phyloP scores from a whole-genome alignment of 2,329 filamentous ascomycete genomes.

The Metarhizium humberi region DNA sequence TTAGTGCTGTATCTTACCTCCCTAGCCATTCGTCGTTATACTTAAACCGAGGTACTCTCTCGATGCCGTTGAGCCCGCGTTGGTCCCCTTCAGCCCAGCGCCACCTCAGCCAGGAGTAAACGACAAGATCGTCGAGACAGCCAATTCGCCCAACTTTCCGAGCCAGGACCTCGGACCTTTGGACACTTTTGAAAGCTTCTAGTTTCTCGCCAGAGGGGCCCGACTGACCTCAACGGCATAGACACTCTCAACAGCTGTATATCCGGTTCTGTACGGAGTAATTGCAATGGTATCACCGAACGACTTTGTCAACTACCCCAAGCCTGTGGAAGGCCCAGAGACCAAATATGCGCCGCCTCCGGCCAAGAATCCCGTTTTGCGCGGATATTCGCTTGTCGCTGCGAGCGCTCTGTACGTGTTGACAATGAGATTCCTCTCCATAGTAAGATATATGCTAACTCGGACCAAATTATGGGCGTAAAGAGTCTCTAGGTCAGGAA shows the following conservation, averaged over 20 bases:
- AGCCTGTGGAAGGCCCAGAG: conserved; percentile 23
- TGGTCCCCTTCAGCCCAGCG: background rate
- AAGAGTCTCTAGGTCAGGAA: conserved; percentile 50
- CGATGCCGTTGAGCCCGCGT: background rate
- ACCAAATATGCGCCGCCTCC: conserved; percentile 23
- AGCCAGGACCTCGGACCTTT: background rate
- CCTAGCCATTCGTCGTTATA: background rate
- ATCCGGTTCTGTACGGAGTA: background rate
- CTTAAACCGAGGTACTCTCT: background rate
- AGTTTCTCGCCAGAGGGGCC: background rate
- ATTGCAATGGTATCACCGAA: conserved; percentile 1
- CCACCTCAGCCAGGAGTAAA: background rate
- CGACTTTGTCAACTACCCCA: conserved; percentile 34
- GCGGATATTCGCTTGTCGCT: conserved; percentile 48
- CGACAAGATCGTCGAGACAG: background rate
- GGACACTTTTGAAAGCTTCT: background rate
- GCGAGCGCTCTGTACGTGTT: conserved; percentile 7
- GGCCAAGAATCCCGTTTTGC: conserved; percentile 60
- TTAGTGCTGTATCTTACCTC: no score
- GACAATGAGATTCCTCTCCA: background rate
- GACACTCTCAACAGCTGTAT: background rate
- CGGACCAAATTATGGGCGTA: background rate
- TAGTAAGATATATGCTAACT: background rate
- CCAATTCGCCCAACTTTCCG: background rate
- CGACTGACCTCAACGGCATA: background rate